Evolutionary conservation across 2,329 filamentous ascomycete species (phyloP), one percentile per base, ranked within the genome.

Genomic region (Beauveria caledonica): DNA sequence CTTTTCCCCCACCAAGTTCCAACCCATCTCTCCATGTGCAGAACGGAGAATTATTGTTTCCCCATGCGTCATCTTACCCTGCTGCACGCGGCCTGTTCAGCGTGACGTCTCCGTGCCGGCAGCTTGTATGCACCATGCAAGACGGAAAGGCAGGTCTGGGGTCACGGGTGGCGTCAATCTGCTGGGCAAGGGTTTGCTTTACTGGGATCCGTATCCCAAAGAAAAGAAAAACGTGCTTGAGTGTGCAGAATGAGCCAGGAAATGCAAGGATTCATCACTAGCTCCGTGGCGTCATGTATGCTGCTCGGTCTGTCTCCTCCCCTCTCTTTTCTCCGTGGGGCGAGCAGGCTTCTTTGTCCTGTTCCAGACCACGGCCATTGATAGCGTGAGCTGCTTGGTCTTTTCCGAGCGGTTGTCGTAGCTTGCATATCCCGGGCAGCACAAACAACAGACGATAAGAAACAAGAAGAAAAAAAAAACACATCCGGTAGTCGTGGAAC

Each of bases 81-180:
- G 44, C 44, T 25, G 44, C 44, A 46, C 19, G 44, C 21, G 44
- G 6, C 44, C 8, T n/a, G 17, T 13, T 8, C 42, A 44, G 42
- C 42, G 17, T 44, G 33, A 36, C 33, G 46, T 56, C 40, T 27
- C 53, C 46, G 42, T 29, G 17, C 27, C n/a, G 53, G 9, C 40
- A 45, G 40, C 48, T 36, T 45, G 57, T 27, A 51, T 60, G 58
- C 58, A 60, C 49, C 39, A 51, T 60, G 58, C 58, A 60, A 54
- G 49, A 54, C 50, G 29, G 40, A 52, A 39, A 49, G 57, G 27
- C 27, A 33, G 54, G 19, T 23, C 55, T 46, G 40, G 46, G 48
- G 40, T 54, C 58, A 60, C 49, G 27, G 58, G 58, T 45, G 25
- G 39, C n/a, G 29, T 52, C 46, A 59, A 27, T 36, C 48, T 49